Base-by-base conservation (phyloP, 202 grass and related monocot species). In the Digitaria exilis region DNA sequence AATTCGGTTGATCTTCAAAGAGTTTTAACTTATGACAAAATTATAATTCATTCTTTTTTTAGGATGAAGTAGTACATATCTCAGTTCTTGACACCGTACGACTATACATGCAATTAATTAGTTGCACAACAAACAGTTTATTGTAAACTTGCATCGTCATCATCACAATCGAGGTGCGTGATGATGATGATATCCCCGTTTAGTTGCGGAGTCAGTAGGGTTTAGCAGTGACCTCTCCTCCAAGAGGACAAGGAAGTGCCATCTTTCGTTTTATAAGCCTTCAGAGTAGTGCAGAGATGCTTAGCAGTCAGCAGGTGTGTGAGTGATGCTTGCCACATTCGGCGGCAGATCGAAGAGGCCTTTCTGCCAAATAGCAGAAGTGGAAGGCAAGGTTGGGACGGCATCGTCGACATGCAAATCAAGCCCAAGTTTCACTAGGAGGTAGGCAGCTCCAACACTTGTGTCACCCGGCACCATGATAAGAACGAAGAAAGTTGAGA, bases 191-290 rank as follows among this genome's bases (percentile, higher is more conserved):
- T 70, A 28, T 46, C 42, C 22, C 30, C 57, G 12, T 88, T 55
- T 80, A 84, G 81, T 73, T 88, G 81, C 14, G 24, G 73, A 41
- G 73, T 90, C 74, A 67, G 71, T 73, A n/a, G 46, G n/a, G 62
- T 50, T 76, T 71, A 51, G 58, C 22, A 76, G 48, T 49, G 76
- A 84, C 89, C 70, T 39, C 61, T 69, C 78, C 84, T 83, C 81
- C 69, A 72, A 22, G 55, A 46, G 44, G 84, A 87, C 81, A 90
- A 73, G 69, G 84, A 81, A 49, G 41, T 87, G 69, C 37, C 61
- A 80, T 81, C 80, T 81, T 65, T 90, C 29, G 6, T 41, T 58
- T 78, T 48, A 54, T 60, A 71, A 43, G 46, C 64, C 44, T 13
- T n/a, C 3, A 60, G 52, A 39, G 62, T 51, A 28, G 22, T 13